Base-by-base conservation (phyloP, 1,284 basidiomycete genomes). In the Ustilago loliicola region DNA sequence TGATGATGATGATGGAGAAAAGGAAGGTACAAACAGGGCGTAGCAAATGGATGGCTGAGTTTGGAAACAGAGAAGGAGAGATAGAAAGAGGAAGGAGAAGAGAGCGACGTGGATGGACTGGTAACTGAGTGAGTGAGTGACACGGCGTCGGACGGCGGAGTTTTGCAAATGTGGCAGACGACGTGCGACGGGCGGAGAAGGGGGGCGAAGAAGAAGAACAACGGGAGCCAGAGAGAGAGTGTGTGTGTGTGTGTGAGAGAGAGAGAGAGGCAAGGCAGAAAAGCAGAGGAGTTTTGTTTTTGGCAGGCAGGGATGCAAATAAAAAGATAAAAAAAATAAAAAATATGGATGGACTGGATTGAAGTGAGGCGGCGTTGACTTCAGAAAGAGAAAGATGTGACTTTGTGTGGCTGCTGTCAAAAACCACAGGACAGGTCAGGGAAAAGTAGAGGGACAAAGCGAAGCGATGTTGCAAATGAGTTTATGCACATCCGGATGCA, bases 401-500 rank as follows among this genome's bases (percentile, higher is more conserved):
- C 7, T 34, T 30, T 25, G 42, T 57, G 25, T 52, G 59, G 59
- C 66, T 68, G 60, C 66, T 68, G 66, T 68, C 66, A 68, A 62
- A 68, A 61, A 54, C 63, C 45, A 38, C 51, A 50, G 48, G 13
- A 13, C n/a, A 21, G 48, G 48, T 29, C 13, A 27, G 48, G 25
- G 25, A 9, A 1, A 50, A 50, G 25, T 17, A 2, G n/a, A 50
- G 25, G 13, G 25, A 17, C 4, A 50, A 19, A 15, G 25, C 11
- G 13, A 29, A 29, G 48, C 9, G 23, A 50, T 13, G 27, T 17
- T 50, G 48, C 27, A 29, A 50, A 50, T 50, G 48, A 29, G 27
- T 50, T 19, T 25, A 19, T 50, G 23, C 27, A 50, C 19, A 50
- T 19, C 15, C 11, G 48, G 48, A 50, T 27, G 48, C 48, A 29